Conservation (phyloP, 805 yeast species). For the Wickerhamomyces sydowiorum region DNA sequence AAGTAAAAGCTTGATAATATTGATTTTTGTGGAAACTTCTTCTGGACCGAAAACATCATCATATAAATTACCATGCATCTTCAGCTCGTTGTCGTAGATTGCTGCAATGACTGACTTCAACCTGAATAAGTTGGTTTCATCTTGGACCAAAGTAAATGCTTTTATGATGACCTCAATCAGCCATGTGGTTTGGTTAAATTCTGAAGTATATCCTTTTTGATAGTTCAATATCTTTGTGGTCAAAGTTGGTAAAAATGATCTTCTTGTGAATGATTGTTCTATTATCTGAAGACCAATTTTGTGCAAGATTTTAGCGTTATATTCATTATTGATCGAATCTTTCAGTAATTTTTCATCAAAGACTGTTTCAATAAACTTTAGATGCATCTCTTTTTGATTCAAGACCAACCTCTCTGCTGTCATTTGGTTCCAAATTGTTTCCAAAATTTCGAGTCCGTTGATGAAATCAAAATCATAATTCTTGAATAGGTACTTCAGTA, state of each 20-base stretch:
- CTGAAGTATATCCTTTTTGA: constrained; percentile 27
- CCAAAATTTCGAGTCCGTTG: constrained; percentile 28
- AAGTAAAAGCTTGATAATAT: constrained; percentile 42
- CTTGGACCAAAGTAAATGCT: constrained; percentile 45
- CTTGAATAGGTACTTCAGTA: constrained; percentile 12
- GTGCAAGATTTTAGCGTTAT: constrained; percentile 18
- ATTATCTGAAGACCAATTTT: constrained; percentile 39
- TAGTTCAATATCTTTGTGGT: constrained; percentile 40
- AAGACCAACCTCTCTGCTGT: constrained; percentile 55
- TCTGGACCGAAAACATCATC: constrained; percentile 45
- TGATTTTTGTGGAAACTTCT: constrained; percentile 50
- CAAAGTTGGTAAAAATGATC: constrained; percentile 61
- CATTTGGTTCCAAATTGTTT: constrained; percentile 52
- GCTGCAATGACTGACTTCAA: constrained; percentile 53
- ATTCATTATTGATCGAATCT: constrained; percentile 26
- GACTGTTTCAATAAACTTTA: constrained; percentile 44
- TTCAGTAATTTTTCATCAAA: constrained; percentile 36
- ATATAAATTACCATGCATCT: constrained; percentile 36
- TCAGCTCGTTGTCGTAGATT: constrained; percentile 41
- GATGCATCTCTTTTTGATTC: constrained; percentile 61
- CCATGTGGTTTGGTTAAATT: constrained; percentile 44
- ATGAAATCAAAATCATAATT: constrained; percentile 17
- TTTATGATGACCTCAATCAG: constrained; percentile 41
- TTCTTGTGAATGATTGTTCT: constrained; percentile 49
- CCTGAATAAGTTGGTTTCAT: constrained; percentile 47